A percentile compares a stretch with the other conserved stretches of the same genome.
Evolutionary conservation across 2,329 filamentous ascomycete species (phyloP).

Genomic region (Trichoderma sp.): DNA sequence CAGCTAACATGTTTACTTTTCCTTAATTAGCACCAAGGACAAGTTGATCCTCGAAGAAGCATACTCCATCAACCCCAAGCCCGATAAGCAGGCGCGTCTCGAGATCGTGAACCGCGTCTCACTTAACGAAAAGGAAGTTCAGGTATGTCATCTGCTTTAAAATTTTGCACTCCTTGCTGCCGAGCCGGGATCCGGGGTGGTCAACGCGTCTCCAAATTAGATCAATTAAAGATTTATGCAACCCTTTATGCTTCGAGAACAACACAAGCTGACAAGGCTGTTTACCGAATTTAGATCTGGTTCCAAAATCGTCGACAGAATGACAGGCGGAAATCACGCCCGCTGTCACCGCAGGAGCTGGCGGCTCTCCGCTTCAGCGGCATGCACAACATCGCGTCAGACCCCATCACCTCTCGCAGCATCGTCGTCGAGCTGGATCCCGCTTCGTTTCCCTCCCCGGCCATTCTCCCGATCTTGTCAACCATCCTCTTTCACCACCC

Average conservation of each 20-base stretch:
- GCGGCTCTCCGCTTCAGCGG: slow-evolving; percentile 59
- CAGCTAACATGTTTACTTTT: not conserved
- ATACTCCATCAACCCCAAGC: slow-evolving; percentile 83
- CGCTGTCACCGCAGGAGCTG: slow-evolving; percentile 76
- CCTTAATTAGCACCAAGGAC: slow-evolving; percentile 70
- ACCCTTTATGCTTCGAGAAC: not conserved
- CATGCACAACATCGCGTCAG: slow-evolving; percentile 53
- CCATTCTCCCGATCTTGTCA: slow-evolving; percentile 29
- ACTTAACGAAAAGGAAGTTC: slow-evolving; percentile 92
- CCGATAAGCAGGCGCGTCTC: slow-evolving; percentile 83
- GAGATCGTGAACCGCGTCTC: slow-evolving; percentile 83
- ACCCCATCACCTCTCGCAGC: slow-evolving; percentile 38
- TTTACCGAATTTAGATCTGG: slow-evolving; percentile 72
- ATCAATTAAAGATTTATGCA: slow-evolving; percentile 17
- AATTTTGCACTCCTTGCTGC: not conserved
- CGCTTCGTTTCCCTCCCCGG: slow-evolving; percentile 31
- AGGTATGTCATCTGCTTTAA: slow-evolving; percentile 60
- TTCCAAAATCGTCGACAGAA: slow-evolving; percentile 96
- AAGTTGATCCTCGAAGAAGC: slow-evolving; percentile 85
- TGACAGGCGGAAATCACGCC: slow-evolving; percentile 84
- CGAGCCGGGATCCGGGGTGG: not conserved
- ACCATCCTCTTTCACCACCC: slow-evolving; percentile 31
- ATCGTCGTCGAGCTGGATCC: slow-evolving; percentile 32
- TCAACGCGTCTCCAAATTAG: slow-evolving; percentile 13
- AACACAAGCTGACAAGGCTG: slow-evolving; percentile 15